These are phyloP conservation scores for Claviceps spartinae DNA, from an alignment of 2,329 filamentous ascomycete species.

Conservation along the genomic window DNA sequence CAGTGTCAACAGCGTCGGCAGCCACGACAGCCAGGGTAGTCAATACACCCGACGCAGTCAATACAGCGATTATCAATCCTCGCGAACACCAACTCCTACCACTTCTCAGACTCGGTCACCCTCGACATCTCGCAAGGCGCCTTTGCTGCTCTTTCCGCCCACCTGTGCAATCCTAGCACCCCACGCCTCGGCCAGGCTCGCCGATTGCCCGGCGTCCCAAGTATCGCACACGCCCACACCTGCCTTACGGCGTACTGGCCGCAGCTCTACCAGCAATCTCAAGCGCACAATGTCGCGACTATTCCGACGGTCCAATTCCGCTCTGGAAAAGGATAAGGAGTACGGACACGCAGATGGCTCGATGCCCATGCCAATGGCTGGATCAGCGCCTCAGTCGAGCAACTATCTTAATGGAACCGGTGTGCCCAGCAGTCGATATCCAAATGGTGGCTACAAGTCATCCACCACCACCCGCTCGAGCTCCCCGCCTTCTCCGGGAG, in stretches of 20 bases:
- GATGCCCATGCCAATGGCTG: conserved; percentile 10
- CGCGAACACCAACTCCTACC: conserved; percentile 14
- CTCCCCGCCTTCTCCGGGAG: conserved; percentile 36
- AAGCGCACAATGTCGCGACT: conserved; percentile 36
- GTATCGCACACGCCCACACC: conserved; percentile 10
- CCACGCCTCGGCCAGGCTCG: not conserved
- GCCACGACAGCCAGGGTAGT: conserved; percentile 11
- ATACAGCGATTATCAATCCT: conserved; percentile 12
- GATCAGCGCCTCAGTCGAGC: conserved; percentile 9
- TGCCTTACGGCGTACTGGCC: conserved; percentile 26
- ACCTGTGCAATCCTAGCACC: conserved; percentile 1
- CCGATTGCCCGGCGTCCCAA: conserved; percentile 1
- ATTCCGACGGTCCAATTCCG: conserved; percentile 30
- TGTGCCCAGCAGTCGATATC: conserved; percentile 27
- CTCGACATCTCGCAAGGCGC: conserved; percentile 4
- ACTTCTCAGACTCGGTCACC: conserved; percentile 7
- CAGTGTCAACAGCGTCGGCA: not conserved
- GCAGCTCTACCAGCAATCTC: conserved; percentile 30
- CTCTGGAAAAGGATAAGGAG: conserved; percentile 15
- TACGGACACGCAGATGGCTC: conserved; percentile 10
- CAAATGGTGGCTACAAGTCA: conserved; percentile 24
- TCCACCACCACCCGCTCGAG: conserved; percentile 33
- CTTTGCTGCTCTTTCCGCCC: conserved; percentile 7
- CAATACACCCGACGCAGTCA: not conserved
- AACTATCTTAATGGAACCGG: conserved; percentile 3